Percentiles rank a stretch among this genome's conserved stretches.
Evolutionary conservation across 495 filamentous ascomycete genomes (phyloP).

Genomic region (Hypoxylon fragiforme): DNA sequence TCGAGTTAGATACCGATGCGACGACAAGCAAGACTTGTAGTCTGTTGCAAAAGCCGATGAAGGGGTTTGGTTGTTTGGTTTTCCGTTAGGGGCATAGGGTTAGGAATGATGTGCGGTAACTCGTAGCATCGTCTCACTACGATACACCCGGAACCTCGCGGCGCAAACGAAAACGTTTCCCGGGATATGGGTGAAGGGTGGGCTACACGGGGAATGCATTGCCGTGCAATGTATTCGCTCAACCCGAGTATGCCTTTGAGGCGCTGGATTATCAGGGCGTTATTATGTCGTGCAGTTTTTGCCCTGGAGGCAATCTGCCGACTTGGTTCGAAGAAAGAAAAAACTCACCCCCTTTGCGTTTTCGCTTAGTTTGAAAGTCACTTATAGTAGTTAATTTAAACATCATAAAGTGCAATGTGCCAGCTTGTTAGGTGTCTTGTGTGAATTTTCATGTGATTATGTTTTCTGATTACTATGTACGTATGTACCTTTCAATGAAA

Average conservation of each 20-base stretch:
- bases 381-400: conserved; percentile 33
- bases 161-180: conserved; percentile 23
- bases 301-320: conserved; percentile 25
- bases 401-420: conserved; percentile 25
- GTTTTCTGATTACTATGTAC: neutral
- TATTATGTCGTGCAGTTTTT: neutral
- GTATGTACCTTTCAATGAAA: neutral
- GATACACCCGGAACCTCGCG: conserved; percentile 27
- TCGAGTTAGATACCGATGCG: conserved; percentile 24
- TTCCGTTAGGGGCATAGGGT: conserved; percentile 6
- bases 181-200: conserved; percentile 25
- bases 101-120: conserved; percentile 33
- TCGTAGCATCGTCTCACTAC: conserved; percentile 38
- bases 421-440: conserved; percentile 3
- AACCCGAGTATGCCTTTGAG: conserved; percentile 22
- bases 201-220: conserved; percentile 22
- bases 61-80: conserved; percentile 15
- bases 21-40: conserved; percentile 10
- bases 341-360: conserved; percentile 24
- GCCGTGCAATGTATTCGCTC: conserved; percentile 24
- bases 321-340: conserved; percentile 5
- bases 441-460: neutral
- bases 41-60: conserved; percentile 18
- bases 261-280: conserved; percentile 32
- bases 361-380: conserved; percentile 21